Evolutionary conservation across 306 rosid species (phyloP), one percentile per base, ranked within the genome.

Genomic region (Prunus kanzakura): DNA sequence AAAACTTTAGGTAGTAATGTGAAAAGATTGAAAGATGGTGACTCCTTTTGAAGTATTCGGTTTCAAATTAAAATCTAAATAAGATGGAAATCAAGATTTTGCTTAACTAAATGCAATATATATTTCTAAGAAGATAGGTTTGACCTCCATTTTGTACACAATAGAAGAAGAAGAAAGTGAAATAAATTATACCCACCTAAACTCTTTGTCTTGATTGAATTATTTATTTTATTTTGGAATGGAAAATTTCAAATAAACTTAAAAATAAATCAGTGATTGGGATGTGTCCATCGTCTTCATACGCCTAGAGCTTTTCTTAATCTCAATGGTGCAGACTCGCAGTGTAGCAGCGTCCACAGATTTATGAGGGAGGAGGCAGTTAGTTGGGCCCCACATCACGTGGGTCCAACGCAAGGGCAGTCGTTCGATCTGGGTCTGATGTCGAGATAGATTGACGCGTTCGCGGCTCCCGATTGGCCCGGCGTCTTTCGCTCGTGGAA

Each of bases 391-490:
- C 19, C 29, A 2, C 12, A 12, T 2, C 22, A 3, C 7, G 19
- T 30, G 41, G 69, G 69, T 18, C 19, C 66, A 56, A 6, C 16
- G 6, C 12, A 25, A 43, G 29, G 72, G 63, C 38, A 71, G 47
- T 54, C 57, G 66, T 78, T 6, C 11, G 76, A 77, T 19, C 49
- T 29, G 47, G 71, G 2, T 47, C 1, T 20, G 30, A 43, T 20
- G 71, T 11, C 57, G 3, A 51, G 66, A 25, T 83, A 76, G 82
- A 82, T 88, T 81, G 85, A 86, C 82, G 80, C 88, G 86, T 29
- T 73, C 76, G 55, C 58, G 12, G 77, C 54, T 46, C 74, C 75
- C 82, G 56, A 82, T 74, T 81, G 85, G 79, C 27, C 79, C 81
- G 91, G 91, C 87, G 87, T 74, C 49, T 70, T 64, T 78, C 25